Conservation (phyloP, 345 rosid genomes). For the Linum tenue region DNA sequence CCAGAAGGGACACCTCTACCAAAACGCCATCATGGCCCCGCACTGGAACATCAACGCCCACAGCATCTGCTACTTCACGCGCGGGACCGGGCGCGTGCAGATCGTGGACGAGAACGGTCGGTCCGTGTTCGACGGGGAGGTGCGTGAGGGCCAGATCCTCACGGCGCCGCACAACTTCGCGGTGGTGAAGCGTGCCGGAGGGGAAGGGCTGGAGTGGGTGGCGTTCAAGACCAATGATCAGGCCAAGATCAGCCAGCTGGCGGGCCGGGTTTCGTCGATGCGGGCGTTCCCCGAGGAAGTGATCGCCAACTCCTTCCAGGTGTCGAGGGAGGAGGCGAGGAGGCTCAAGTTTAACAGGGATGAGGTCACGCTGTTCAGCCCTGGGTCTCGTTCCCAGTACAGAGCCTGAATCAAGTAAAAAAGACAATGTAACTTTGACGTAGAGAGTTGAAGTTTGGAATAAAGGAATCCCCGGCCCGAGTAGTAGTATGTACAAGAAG, state of each 20-base stretch:
- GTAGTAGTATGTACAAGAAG: no score
- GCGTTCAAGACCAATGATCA: constrained; percentile 28
- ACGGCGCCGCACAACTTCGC: constrained; percentile 30
- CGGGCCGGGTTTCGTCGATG: constrained; percentile 22
- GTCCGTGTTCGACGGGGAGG: constrained; percentile 16
- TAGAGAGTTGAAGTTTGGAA: no score
- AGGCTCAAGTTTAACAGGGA: constrained; percentile 22
- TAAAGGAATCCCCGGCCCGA: no score
- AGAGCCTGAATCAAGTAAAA: not conserved
- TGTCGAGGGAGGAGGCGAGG: constrained; percentile 29
- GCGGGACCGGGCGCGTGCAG: constrained; percentile 29
- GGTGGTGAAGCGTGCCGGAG: constrained; percentile 23
- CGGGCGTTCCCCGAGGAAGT: constrained; percentile 29
- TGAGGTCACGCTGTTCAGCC: constrained; percentile 3
- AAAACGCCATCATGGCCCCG: constrained; percentile 33
- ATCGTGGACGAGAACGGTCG: constrained; percentile 24
- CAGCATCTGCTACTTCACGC: constrained; percentile 23
- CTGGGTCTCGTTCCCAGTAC: not conserved
- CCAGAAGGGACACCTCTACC: constrained; percentile 37
- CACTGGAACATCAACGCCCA: constrained; percentile 36
- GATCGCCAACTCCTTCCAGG: constrained; percentile 20
- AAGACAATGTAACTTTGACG: no score
- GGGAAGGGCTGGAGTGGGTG: constrained; percentile 28
- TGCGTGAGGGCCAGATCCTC: constrained; percentile 30
- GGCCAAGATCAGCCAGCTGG: constrained; percentile 21